Evolutionary conservation across 805 yeast species (phyloP).

Genomic region (Scheffersomyces spartinae): DNA sequence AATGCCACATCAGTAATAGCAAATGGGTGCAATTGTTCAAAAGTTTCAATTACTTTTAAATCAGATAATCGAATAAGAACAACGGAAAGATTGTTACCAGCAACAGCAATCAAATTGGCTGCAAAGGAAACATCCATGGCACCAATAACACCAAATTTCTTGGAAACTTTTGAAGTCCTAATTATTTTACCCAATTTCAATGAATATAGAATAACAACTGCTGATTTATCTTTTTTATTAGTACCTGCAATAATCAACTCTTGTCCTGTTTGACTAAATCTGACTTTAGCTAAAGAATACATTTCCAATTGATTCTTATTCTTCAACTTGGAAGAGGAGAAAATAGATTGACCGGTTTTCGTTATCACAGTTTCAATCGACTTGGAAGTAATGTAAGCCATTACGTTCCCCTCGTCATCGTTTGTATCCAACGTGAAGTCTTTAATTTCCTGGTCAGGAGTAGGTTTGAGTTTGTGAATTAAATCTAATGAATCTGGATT

Average conservation of each 20-base stretch:
- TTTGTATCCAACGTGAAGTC: slow-evolving; percentile 64
- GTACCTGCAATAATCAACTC: slow-evolving; percentile 22
- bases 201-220: slow-evolving; percentile 32
- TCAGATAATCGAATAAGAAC: slow-evolving; percentile 40
- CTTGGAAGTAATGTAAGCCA: slow-evolving; percentile 50
- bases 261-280: slow-evolving; percentile 28
- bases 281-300: slow-evolving; percentile 29
- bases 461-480: slow-evolving; percentile 41
- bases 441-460: slow-evolving; percentile 37
- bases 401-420: slow-evolving; percentile 41
- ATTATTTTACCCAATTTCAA: no score
- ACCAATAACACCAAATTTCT: slow-evolving; percentile 27
- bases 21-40: slow-evolving; percentile 59
- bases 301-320: no score
- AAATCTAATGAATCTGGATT: slow-evolving; percentile 44
- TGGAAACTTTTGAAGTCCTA: slow-evolving; percentile 14
- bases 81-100: slow-evolving; percentile 59
- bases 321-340: no score
- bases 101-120: slow-evolving; percentile 38
- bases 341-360: slow-evolving; percentile 29
- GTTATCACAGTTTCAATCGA: slow-evolving; percentile 42
- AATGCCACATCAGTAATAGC: slow-evolving; percentile 67
- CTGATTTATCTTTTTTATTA: slow-evolving; percentile 30
- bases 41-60: slow-evolving; percentile 37
- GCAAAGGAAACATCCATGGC: slow-evolving; percentile 35